Evolutionary conservation across 202 grass and related monocot genomes (phyloP).

Genomic region (Cymbopogon flexuosus): DNA sequence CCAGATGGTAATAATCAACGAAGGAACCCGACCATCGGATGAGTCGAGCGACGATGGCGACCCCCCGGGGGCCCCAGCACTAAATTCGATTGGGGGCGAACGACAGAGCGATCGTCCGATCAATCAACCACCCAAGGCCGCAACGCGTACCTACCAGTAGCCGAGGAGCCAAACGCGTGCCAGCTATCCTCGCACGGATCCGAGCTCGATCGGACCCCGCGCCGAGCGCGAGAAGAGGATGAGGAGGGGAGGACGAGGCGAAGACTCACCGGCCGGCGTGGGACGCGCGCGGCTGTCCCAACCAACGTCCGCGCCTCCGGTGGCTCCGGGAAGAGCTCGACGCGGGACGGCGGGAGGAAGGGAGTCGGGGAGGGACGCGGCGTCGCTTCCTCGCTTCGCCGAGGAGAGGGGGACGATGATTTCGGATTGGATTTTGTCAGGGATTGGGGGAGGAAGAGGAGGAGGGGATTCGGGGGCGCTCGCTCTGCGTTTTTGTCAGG

Average conservation of each 20-base stretch:
- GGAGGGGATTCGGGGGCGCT: neutral
- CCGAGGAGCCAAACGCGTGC: neutral
- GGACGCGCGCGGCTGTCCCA: neutral
- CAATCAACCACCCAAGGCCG: neutral
- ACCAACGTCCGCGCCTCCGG: neutral
- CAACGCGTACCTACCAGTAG: neutral
- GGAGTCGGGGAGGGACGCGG: neutral
- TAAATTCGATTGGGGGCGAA: neutral
- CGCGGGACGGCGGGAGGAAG: neutral
- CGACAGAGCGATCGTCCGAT: neutral
- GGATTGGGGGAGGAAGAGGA: neutral
- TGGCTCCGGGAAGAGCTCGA: slow-evolving; percentile 7
- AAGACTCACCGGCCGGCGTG: slow-evolving; percentile 33
- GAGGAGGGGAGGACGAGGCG: neutral
- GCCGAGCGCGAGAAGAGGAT: neutral
- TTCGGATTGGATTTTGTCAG: slow-evolving; percentile 27
- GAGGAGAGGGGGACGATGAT: neutral
- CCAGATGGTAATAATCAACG: neutral
- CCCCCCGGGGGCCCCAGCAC: neutral
- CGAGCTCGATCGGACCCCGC: neutral
- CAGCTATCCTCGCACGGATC: slow-evolving; percentile 11
- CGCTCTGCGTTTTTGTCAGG: neutral
- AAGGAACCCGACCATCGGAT: neutral
- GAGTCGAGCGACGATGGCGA: neutral
- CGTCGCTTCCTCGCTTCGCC: neutral